Conservation (phyloP, 345 rosid genomes). For the Gossypium sturtianum region DNA sequence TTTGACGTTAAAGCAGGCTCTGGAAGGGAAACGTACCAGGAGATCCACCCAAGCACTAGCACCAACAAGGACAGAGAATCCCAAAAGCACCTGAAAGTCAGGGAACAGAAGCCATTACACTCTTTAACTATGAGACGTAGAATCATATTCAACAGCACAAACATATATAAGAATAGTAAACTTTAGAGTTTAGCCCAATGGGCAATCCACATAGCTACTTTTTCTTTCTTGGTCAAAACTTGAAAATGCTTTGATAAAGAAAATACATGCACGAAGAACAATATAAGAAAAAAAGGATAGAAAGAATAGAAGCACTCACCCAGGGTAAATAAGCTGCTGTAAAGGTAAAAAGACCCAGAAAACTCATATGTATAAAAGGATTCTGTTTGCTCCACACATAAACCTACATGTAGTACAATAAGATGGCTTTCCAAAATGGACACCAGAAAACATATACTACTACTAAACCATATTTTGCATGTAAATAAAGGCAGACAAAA, state of each 20-base stretch:
- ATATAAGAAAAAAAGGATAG: background rate
- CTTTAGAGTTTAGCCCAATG: background rate
- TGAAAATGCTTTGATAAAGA: background rate
- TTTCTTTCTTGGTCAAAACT: background rate
- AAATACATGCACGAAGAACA: background rate
- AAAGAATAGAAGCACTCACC: constrained; percentile 43
- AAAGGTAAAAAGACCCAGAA: constrained; percentile 89
- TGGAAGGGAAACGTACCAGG: constrained; percentile 44
- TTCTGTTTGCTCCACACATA: constrained; percentile 99
- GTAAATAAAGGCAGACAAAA: constrained; percentile 19
- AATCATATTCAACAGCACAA: background rate
- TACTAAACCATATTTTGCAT: constrained; percentile 5
- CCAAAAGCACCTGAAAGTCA: constrained; percentile 70
- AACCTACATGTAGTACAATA: constrained; percentile 37
- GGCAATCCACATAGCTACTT: background rate
- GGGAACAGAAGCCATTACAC: constrained; percentile 14
- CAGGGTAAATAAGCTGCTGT: constrained; percentile 96
- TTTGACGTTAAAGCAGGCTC: background rate
- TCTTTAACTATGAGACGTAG: background rate
- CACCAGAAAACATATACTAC: background rate
- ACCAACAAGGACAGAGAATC: constrained; percentile 56
- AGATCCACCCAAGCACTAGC: constrained; percentile 97
- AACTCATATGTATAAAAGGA: constrained; percentile 97
- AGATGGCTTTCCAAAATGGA: background rate
- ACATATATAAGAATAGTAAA: background rate